Conservation (phyloP, 2,329 filamentous ascomycete species). For the Verticillium isaacii region DNA sequence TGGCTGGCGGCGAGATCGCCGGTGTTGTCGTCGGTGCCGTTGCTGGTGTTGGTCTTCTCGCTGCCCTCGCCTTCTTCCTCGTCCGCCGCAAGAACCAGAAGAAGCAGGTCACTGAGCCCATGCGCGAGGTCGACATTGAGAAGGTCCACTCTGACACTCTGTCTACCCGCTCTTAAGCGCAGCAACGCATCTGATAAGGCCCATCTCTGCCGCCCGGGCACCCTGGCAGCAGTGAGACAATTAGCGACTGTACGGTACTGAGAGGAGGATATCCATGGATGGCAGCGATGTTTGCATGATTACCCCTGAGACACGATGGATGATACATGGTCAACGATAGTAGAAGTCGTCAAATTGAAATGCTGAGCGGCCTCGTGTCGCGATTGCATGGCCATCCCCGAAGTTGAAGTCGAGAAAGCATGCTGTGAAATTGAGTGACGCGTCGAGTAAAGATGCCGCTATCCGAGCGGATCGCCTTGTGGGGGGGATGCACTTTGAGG, state of each 20-base stretch:
- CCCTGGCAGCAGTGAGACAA: not conserved
- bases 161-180: slow-evolving; percentile 4
- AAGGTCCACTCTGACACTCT: slow-evolving; percentile 12
- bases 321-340: not conserved
- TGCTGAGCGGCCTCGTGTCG: not conserved
- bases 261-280: not conserved
- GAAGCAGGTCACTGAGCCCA: slow-evolving; percentile 7
- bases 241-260: not conserved
- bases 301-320: not conserved
- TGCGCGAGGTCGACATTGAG: slow-evolving; percentile 15
- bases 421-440: not conserved
- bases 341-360: not conserved
- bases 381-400: not conserved
- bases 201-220: not conserved
- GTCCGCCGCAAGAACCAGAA: slow-evolving; percentile 25
- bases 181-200: not conserved
- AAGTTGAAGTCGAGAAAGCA: not conserved
- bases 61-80: slow-evolving; percentile 56
- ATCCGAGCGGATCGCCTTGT: not conserved
- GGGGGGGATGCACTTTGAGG: not conserved
- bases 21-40: slow-evolving; percentile 70
- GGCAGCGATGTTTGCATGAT: not conserved
- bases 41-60: slow-evolving; percentile 55
- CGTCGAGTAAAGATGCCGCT: not conserved
- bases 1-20: slow-evolving; percentile 68